Percentiles rank a stretch among this genome's conserved stretches.
phyloP scores from a whole-genome alignment of 176 grass and related monocot genomes.

The Tillandsia leiboldiana region DNA sequence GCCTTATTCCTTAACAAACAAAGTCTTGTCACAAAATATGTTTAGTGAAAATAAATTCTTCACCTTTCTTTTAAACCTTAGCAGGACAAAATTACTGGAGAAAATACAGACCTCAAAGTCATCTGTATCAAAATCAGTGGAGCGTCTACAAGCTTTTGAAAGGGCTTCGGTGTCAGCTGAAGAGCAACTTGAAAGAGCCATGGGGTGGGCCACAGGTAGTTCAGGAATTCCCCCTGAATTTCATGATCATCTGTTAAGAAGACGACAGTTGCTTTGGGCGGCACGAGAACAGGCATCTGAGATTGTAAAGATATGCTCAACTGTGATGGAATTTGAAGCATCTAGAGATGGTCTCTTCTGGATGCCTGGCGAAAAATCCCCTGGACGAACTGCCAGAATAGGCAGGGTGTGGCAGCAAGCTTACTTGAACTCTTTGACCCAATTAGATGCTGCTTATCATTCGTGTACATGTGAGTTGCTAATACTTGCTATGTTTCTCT shows the following conservation, averaged over 20 bases:
- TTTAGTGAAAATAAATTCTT: conserved; percentile 62
- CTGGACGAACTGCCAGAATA: conserved; percentile 48
- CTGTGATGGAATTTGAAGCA: conserved; percentile 87
- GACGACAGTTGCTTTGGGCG: conserved; percentile 55
- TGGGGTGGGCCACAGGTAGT: conserved; percentile 76
- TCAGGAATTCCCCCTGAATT: conserved; percentile 77
- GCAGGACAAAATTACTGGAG: conserved; percentile 69
- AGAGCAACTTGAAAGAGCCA: conserved; percentile 90
- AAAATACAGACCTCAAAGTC: conserved; percentile 82
- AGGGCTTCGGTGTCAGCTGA: conserved; percentile 62
- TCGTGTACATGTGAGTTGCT: conserved; percentile 73
- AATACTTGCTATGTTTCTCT: conserved; percentile 15
- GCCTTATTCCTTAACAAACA: conserved; percentile 44
- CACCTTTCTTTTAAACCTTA: conserved; percentile 54
- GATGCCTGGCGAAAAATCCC: conserved; percentile 48
- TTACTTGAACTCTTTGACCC: conserved; percentile 63
- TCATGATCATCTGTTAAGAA: conserved; percentile 71
- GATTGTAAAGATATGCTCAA: conserved; percentile 64
- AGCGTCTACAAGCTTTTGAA: conserved; percentile 80
- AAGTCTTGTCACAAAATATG: conserved; percentile 67
- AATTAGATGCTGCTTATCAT: conserved; percentile 62
- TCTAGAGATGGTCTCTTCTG: conserved; percentile 81
- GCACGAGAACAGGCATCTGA: conserved; percentile 64
- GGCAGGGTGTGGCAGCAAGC: conserved; percentile 71
- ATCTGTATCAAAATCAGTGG: conserved; percentile 62